Conservation (phyloP, 2,329 filamentous ascomycete genomes). For the Fusarium austroafricanum region DNA sequence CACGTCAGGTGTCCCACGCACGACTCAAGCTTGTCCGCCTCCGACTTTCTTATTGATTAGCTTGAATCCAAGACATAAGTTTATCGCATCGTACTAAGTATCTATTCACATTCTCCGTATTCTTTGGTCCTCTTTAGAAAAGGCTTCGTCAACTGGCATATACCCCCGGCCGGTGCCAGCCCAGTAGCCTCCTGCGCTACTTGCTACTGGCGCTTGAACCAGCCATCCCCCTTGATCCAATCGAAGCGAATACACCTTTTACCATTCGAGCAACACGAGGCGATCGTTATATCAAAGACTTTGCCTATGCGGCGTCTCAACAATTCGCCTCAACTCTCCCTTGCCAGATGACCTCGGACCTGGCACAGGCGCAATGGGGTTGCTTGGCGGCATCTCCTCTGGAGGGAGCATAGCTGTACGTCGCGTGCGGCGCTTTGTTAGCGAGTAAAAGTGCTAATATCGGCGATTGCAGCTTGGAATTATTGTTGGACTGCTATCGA, state of each 20-base stretch:
- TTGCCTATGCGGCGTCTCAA: slow-evolving; percentile 44
- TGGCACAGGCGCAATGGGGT: slow-evolving; percentile 69
- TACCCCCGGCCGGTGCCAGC: slow-evolving; percentile 19
- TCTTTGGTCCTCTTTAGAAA: slow-evolving; percentile 7
- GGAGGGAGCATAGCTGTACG: slow-evolving; percentile 81
- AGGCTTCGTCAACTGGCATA: slow-evolving; percentile 35
- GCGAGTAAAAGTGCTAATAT: slow-evolving; percentile 35
- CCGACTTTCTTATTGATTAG: slow-evolving; percentile 37
- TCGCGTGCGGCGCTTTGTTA: slow-evolving; percentile 27
- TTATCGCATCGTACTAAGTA: slow-evolving; percentile 20
- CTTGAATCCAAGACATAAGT: slow-evolving; percentile 32
- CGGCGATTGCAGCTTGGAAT: slow-evolving; percentile 78
- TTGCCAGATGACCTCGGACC: slow-evolving; percentile 61
- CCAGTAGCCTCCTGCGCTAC: slow-evolving; percentile 15
- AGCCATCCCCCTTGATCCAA: slow-evolving; percentile 28
- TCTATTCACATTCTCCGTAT: slow-evolving; percentile 1
- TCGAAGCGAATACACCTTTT: slow-evolving; percentile 13
- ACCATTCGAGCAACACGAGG: slow-evolving; percentile 11
- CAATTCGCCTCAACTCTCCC: slow-evolving; percentile 36
- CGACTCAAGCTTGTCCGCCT: slow-evolving; percentile 29
- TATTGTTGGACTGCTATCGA: slow-evolving; percentile 90
- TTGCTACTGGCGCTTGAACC: slow-evolving; percentile 20
- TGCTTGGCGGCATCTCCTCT: slow-evolving; percentile 80
- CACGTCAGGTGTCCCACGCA: slow-evolving; percentile 44
- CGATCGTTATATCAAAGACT: slow-evolving; percentile 4